Percentiles rank a stretch among this genome's conserved stretches.
These are phyloP conservation scores for Hymenoscyphus repandus DNA, from an alignment of 2,329 filamentous ascomycete species.

Conservation along the genomic window DNA sequence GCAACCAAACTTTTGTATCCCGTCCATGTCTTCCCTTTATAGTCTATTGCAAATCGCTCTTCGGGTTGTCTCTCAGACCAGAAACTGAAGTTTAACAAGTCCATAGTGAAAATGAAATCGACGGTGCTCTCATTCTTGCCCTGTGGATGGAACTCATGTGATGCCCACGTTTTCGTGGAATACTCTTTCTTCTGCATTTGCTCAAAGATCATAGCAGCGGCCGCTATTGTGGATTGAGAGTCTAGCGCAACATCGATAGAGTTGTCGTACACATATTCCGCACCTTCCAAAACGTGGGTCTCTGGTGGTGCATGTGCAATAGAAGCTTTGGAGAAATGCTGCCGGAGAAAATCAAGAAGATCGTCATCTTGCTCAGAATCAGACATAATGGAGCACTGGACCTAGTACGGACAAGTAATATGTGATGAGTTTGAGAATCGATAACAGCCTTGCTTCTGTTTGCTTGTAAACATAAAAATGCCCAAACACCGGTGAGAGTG, in stretches of 20 bases:
- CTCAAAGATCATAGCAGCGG: constrained; percentile 71
- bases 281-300: constrained; percentile 75
- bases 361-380: constrained; percentile 90
- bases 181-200: constrained; percentile 82
- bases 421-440: no score
- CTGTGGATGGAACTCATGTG: constrained; percentile 86
- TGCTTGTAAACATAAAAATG: no score
- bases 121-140: constrained; percentile 72
- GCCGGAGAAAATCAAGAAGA: constrained; percentile 77
- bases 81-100: constrained; percentile 93
- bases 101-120: constrained; percentile 96
- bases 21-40: constrained; percentile 77
- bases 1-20: constrained; percentile 96
- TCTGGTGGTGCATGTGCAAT: constrained; percentile 56
- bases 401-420: neutral
- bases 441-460: no score
- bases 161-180: constrained; percentile 79
- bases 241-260: constrained; percentile 88
- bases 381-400: constrained; percentile 54
- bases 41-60: constrained; percentile 77
- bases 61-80: constrained; percentile 69
- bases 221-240: constrained; percentile 74
- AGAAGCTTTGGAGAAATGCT: constrained; percentile 62
- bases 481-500: no score
- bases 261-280: constrained; percentile 86